Percentiles rank a stretch among this genome's conserved stretches.
Conservation (phyloP, 2,329 filamentous ascomycete species). For the Trichoderma polysporum region DNA sequence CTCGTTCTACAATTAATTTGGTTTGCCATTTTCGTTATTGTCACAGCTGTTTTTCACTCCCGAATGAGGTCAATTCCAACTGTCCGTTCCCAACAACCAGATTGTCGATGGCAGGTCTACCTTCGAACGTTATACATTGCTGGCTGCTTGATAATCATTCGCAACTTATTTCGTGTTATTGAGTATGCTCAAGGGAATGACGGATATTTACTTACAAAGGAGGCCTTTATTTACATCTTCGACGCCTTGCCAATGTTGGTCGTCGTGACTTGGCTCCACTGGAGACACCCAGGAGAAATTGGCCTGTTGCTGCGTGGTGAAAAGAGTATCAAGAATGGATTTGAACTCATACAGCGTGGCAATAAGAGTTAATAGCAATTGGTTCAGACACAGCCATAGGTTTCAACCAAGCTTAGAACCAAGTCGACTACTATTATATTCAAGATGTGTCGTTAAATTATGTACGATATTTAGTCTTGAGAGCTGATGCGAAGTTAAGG, state of each 20-base stretch:
- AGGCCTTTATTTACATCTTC: constrained; percentile 46
- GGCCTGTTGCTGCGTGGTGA: constrained; percentile 44
- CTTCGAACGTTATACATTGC: constrained; percentile 40
- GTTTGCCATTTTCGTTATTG: constrained; percentile 55
- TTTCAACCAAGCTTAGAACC: neutral
- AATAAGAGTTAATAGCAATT: neutral
- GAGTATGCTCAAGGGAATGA: constrained; percentile 46
- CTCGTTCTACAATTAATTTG: constrained; percentile 57
- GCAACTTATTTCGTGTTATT: constrained; percentile 48
- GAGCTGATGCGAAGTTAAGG: no score
- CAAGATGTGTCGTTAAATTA: no score
- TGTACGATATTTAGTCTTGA: no score
- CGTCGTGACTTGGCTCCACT: constrained; percentile 26
- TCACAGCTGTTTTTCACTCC: constrained; percentile 50
- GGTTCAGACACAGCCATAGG: neutral
- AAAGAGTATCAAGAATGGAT: neutral
- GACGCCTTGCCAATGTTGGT: constrained; percentile 34
- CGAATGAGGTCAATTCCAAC: constrained; percentile 27
- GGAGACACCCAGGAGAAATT: constrained; percentile 26
- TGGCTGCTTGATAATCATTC: constrained; percentile 41
- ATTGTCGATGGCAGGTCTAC: constrained; percentile 35
- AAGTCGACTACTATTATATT: no score
- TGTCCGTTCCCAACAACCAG: neutral
- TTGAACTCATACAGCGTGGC: neutral
- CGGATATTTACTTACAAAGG: constrained; percentile 42